Percentiles rank a stretch among this genome's conserved stretches.
phyloP scores from a whole-genome alignment of 257 asterid genomes.

The Cynanchum wilfordii region DNA sequence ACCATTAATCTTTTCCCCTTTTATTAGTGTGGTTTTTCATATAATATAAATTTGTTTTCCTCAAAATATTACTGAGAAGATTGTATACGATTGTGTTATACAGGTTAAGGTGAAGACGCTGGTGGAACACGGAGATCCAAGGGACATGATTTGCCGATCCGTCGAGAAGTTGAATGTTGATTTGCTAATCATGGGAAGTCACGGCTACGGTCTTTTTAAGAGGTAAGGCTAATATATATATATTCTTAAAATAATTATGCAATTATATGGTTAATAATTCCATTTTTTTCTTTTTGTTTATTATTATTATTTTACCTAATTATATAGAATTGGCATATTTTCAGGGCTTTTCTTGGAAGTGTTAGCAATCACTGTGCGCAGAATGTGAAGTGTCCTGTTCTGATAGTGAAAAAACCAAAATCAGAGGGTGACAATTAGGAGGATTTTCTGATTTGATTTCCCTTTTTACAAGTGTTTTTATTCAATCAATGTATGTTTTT shows the following conservation, averaged over 20 bases:
- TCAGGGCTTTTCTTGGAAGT: slow-evolving; percentile 77
- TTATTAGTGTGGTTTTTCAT: not conserved
- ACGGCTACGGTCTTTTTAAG: slow-evolving; percentile 59
- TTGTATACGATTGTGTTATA: slow-evolving; percentile 7
- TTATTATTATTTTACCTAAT: not conserved
- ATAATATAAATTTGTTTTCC: too few species aligned
- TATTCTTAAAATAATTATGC: too few species aligned
- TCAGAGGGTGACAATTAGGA: slow-evolving; percentile 14
- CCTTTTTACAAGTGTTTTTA: too few species aligned
- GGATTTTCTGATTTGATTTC: not conserved
- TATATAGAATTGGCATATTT: not conserved
- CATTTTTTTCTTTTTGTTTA: not conserved
- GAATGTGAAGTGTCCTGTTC: slow-evolving; percentile 55
- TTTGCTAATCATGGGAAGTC: slow-evolving; percentile 62
- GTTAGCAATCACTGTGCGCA: slow-evolving; percentile 74
- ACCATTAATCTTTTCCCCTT: not conserved
- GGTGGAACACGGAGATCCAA: slow-evolving; percentile 63
- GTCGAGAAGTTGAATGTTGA: slow-evolving; percentile 58
- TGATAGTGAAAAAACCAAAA: slow-evolving; percentile 65
- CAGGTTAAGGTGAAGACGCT: slow-evolving; percentile 63
- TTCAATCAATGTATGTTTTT: not conserved
- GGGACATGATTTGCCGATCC: slow-evolving; percentile 66
- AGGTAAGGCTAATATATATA: slow-evolving; percentile 28
- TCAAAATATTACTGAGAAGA: not conserved
- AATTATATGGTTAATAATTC: too few species aligned